Evolutionary conservation across 306 rosid species (phyloP).

Genomic region (Vigna angularis): DNA sequence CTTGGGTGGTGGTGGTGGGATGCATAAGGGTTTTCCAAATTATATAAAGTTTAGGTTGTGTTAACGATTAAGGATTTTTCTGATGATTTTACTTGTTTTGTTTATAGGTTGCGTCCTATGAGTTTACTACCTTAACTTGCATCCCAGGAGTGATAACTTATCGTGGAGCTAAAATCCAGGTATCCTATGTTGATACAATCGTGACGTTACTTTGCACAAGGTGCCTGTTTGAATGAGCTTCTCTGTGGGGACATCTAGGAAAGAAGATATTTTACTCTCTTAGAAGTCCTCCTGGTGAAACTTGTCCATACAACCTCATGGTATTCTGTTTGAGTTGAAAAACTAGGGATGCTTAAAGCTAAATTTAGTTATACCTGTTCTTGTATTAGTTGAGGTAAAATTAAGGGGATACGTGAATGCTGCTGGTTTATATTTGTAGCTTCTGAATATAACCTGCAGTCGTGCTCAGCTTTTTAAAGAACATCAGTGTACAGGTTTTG

Average conservation of each 20-base stretch:
- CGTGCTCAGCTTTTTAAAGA: not conserved
- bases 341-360: slow-evolving; percentile 15
- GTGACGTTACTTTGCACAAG: slow-evolving; percentile 1
- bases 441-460: slow-evolving; percentile 15
- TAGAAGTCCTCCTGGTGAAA: too few species aligned
- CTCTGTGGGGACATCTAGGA: too few species aligned
- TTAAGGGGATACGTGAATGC: slow-evolving; percentile 26
- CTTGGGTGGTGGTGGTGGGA: slow-evolving; percentile 10
- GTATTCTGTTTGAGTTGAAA: slow-evolving; percentile 16
- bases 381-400: slow-evolving; percentile 9
- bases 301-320: too few species aligned
- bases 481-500: not conserved
- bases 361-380: not conserved
- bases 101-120: slow-evolving; percentile 96
- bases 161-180: slow-evolving; percentile 98
- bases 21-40: slow-evolving; percentile 10
- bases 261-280: too few species aligned
- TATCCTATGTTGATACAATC: slow-evolving; percentile 37
- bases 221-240: too few species aligned
- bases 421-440: not conserved
- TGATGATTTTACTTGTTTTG: slow-evolving; percentile 43
- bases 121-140: slow-evolving; percentile 96
- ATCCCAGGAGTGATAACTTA: slow-evolving; percentile 94
- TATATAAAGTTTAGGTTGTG: slow-evolving; percentile 30
- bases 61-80: slow-evolving; percentile 17